Base-by-base conservation (phyloP, 257 asterid genomes). In the Knoxia roxburghii region DNA sequence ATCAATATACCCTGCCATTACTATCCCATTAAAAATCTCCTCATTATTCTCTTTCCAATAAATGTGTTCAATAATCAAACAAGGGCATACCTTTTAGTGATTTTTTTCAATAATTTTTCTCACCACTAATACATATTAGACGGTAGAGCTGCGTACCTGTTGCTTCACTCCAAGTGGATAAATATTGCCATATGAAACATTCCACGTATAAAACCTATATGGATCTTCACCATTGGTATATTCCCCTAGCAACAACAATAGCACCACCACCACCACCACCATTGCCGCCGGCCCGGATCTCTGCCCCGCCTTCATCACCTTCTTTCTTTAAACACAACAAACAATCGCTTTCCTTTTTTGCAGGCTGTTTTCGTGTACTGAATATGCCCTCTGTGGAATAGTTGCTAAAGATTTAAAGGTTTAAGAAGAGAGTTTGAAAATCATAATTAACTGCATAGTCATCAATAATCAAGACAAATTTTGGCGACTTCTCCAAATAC, bases 1-100 rank as follows among this genome's bases (percentile, higher is more conserved):
- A 79, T 79, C 63, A 79, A 51, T 64, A 79, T 79, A 37, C 80
- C 80, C 83, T 79, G 78, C 41, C 60, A 64, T 69, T 69, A 5
- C n/a, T 43, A 9, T 37, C 6, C 48, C 37, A 37, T 61, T 41
- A 2, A 57, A 41, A 71, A 43, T 24, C 27, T 14, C 26, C 6
- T 30, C 11, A 52, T 3, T 9, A 7, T 15, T 23, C 11, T 7
- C 18, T 53, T 48, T 48, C 23, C 7, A 48, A 3, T 37, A 37
- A 37, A 37, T 15, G 18, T 15, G 53, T 6, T 48, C 15, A 48
- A 17, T 20, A 7, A 48, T 1, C 23, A 48, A 48, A 48, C 2
- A 3, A 46, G 9, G 10, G 10, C 23, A 17, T 17, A 1, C 21
- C 3, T 48, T 48, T 6, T 7, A 9, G 18, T 48, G 1, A 1